Percentiles rank a stretch among this genome's conserved stretches.
Evolutionary conservation across 2,329 filamentous ascomycete species (phyloP).

Genomic region (Annulohypoxylon truncatum): DNA sequence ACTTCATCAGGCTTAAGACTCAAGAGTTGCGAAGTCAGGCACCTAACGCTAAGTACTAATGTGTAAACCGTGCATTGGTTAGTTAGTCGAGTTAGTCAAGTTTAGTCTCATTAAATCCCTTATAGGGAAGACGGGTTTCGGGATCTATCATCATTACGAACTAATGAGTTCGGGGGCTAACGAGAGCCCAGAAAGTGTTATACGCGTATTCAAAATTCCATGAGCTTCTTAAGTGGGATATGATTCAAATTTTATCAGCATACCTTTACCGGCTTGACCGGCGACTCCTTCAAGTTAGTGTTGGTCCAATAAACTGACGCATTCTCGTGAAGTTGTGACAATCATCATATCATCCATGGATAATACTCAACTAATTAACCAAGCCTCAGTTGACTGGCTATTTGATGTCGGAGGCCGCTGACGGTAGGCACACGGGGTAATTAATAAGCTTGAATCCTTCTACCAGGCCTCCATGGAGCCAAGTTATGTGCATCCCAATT

Average conservation of each 20-base stretch:
- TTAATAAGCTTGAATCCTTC: constrained; percentile 36
- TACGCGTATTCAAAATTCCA: not conserved
- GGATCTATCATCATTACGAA: not conserved
- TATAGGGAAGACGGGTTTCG: constrained; percentile 12
- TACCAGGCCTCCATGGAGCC: not conserved
- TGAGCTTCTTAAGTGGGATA: not conserved
- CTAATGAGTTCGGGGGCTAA: not conserved
- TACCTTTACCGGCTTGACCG: not conserved
- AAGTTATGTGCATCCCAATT: constrained; percentile 12
- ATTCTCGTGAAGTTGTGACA: constrained; percentile 3
- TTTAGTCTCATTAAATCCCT: no score
- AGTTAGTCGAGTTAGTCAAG: constrained; percentile 4
- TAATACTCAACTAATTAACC: not conserved
- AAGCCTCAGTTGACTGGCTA: not conserved
- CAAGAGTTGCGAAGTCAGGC: not conserved
- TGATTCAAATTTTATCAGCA: not conserved
- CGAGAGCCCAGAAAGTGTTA: not conserved
- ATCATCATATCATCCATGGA: constrained; percentile 35
- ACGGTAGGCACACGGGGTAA: constrained; percentile 14
- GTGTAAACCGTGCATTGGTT: constrained; percentile 6
- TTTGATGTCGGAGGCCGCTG: constrained; percentile 19
- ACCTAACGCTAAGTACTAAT: not conserved
- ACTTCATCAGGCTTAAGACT: constrained; percentile 11
- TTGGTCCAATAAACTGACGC: constrained; percentile 17
- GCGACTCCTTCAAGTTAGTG: not conserved